Evolutionary conservation across 2,329 filamentous ascomycete genomes (phyloP).

Genomic region (Parastagonospora nodorum): DNA sequence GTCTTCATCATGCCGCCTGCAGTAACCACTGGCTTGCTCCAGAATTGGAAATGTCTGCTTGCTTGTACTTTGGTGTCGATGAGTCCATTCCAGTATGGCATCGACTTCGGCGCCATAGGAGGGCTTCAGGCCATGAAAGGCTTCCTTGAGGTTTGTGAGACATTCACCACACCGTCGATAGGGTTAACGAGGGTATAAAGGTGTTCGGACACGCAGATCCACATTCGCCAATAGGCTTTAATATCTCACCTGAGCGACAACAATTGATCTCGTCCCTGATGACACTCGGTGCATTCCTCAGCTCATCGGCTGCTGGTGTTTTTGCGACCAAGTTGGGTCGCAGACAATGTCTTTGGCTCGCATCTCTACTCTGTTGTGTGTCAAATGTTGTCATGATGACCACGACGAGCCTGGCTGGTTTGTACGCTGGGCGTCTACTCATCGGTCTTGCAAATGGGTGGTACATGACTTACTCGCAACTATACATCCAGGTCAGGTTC

Average conservation of each 20-base stretch:
- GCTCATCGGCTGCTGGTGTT: conserved; percentile 46
- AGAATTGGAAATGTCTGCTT: conserved; percentile 55
- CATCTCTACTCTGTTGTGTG: conserved; percentile 55
- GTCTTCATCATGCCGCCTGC: conserved; percentile 22
- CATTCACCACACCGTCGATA: background rate
- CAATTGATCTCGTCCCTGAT: conserved; percentile 54
- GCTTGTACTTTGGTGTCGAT: conserved; percentile 57
- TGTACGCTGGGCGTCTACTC: conserved; percentile 61
- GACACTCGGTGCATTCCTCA: conserved; percentile 53
- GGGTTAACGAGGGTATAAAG: conserved; percentile 3
- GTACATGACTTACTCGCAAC: conserved; percentile 61
- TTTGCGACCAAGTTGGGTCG: conserved; percentile 48
- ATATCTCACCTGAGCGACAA: conserved; percentile 49
- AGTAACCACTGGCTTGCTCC: conserved; percentile 35
- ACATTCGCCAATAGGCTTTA: conserved; percentile 48
- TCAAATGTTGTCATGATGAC: conserved; percentile 60
- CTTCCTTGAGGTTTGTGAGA: conserved; percentile 50
- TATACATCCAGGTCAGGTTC: conserved; percentile 52
- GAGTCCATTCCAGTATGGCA: conserved; percentile 59
- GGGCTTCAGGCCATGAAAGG: conserved; percentile 58
- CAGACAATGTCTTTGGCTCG: conserved; percentile 52
- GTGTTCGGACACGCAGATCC: conserved; percentile 41
- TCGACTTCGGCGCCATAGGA: conserved; percentile 58
- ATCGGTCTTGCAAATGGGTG: conserved; percentile 58
- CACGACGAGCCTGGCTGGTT: conserved; percentile 56